Base-by-base conservation (phyloP, 1,284 basidiomycete species). In the Cutaneotrichosporon cyanovorans region DNA sequence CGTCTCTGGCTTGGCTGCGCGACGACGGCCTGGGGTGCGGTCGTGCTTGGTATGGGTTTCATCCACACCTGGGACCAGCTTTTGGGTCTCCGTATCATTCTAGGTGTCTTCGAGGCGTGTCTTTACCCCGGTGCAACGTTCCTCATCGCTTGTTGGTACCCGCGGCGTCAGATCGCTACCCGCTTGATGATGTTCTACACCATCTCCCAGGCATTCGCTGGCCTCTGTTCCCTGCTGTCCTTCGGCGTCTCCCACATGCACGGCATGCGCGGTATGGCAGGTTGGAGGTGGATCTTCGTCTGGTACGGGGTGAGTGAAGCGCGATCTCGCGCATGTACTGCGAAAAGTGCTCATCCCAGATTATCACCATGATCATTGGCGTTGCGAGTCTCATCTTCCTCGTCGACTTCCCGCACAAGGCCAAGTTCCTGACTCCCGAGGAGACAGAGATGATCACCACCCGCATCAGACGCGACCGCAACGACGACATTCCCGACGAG, bases 401-500 rank as follows among this genome's bases (percentile, higher is more conserved):
- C 23, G 47, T 53, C 44, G 51, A 53, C 37, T 44, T 53, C 47
- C 51, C 51, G 12, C 41, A 49, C 44, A 49, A 46, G 41, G 51
- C 51, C 19, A 25, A 36, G 11, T 53, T 53, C 45, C 47, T 53
- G 7, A 22, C 25, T 8, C 30, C 18, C 14, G 41, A 49, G 14
- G 21, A 53, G 35, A 31, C 34, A 18, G 34, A 49, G 28, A 23
- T 53, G 7, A 39, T 53, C 41, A 12, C 21, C 32, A 43, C 38
- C 21, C 47, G 47, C 21, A 49, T 53, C 15, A 33, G 46, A 21
- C 47, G 51, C 20, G 51, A 53, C 51, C 47, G 51, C 16, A 25
- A 65, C 18, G 75, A 76, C 53, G 58, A 70, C 22, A 58, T 58
- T 25, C 61, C 63, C 21, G 74, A 76, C 51, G 23, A 57, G 4